Conservation (phyloP, 202 grass and related monocot genomes). For the Elaeis oleifera region DNA sequence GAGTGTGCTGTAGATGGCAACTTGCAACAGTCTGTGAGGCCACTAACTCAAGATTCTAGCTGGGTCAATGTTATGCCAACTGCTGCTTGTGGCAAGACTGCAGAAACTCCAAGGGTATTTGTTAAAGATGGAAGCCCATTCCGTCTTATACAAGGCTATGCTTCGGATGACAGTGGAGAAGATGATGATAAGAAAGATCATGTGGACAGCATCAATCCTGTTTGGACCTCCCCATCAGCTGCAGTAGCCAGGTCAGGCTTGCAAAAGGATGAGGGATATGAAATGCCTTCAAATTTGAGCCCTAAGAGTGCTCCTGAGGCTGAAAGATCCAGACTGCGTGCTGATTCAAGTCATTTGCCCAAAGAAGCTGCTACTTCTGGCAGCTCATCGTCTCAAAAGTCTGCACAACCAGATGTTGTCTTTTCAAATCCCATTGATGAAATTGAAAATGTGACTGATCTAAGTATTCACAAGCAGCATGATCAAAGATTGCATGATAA, state of each 20-base stretch:
- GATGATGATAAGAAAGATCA: conserved; percentile 7
- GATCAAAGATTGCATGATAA: conserved; percentile 7
- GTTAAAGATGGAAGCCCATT: conserved; percentile 48
- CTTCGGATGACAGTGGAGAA: conserved; percentile 56
- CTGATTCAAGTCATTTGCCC: neutral
- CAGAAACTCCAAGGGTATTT: conserved; percentile 28
- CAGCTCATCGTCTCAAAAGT: neutral
- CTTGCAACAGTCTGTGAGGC: conserved; percentile 19
- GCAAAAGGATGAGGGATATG: conserved; percentile 21
- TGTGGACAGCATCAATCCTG: conserved; percentile 28
- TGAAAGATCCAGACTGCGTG: neutral
- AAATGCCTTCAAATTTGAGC: neutral
- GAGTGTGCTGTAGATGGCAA: conserved; percentile 36
- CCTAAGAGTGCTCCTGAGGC: neutral
- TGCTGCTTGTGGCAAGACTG: conserved; percentile 25
- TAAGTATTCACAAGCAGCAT: conserved; percentile 24
- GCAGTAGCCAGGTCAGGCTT: neutral
- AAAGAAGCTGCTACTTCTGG: neutral
- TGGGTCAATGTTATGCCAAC: conserved; percentile 23
- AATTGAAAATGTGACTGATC: conserved; percentile 1
- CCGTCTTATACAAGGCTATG: conserved; percentile 66
- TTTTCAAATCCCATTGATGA: too few relatives aligned
- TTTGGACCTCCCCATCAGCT: conserved; percentile 9
- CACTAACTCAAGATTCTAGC: conserved; percentile 11
- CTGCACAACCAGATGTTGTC: neutral